Conservation (phyloP, 1,284 basidiomycete genomes). For the Leccinum subatratum region DNA sequence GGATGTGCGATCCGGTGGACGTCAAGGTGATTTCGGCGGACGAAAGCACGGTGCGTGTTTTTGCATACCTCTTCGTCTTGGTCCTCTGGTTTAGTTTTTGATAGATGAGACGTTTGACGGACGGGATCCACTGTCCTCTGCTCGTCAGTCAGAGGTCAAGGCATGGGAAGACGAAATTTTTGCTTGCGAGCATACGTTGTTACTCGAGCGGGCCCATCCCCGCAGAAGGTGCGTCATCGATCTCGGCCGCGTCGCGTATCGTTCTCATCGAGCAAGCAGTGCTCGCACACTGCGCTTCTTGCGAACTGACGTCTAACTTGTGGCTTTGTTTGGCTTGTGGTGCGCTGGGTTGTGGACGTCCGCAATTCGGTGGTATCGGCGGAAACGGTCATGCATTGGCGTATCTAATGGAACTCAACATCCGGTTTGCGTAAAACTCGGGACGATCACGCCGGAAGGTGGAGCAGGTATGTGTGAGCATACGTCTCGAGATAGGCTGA, state of each 20-base stretch:
- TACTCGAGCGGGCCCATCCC: conserved; percentile 57
- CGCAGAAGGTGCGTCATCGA: conserved; percentile 39
- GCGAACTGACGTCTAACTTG: conserved; percentile 82
- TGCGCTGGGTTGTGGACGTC: conserved; percentile 87
- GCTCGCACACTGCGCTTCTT: conserved; percentile 71
- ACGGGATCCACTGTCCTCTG: conserved; percentile 81
- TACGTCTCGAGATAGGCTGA: conserved; percentile 14
- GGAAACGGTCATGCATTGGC: conserved; percentile 89
- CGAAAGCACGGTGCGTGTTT: conserved; percentile 11
- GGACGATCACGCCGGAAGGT: conserved; percentile 96
- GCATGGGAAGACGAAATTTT: conserved; percentile 97
- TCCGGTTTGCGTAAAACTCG: conserved; percentile 87
- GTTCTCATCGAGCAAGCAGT: conserved; percentile 41
- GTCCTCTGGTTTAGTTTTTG: background rate
- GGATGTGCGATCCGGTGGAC: conserved; percentile 58
- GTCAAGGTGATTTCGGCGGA: conserved; percentile 44
- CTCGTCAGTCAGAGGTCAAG: conserved; percentile 90
- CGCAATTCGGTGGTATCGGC: conserved; percentile 80
- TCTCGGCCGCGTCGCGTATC: conserved; percentile 1
- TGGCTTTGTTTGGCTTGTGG: conserved; percentile 97
- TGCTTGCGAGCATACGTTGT: conserved; percentile 83
- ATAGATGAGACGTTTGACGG: conserved; percentile 55
- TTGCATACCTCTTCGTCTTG: background rate
- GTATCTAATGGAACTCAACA: conserved; percentile 79
- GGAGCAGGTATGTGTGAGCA: conserved; percentile 58